Evolutionary conservation across 2,329 filamentous ascomycete genomes (phyloP), one percentile per base, ranked within the genome.

Genomic region (Exophiala spinifera): DNA sequence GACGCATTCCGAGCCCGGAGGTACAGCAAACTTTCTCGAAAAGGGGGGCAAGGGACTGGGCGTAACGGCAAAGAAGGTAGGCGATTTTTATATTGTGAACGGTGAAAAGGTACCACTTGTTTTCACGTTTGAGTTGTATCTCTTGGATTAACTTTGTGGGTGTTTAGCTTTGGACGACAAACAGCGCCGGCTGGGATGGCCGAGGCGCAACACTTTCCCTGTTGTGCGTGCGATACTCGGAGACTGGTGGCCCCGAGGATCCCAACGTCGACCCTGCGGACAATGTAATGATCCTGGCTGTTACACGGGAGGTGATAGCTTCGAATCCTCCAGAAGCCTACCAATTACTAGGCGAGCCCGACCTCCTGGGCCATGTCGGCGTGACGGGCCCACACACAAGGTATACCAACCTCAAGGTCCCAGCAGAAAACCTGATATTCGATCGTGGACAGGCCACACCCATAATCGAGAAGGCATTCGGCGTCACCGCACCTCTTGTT

Each of bases 171-270:
- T 82, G 79, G 79, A 75, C 79, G 7, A 79, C 78, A 1, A 82
- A 81, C 61, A 72, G 69, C 49, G 73, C 70, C 0, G 79, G 79
- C n/a, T 82, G 78, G 78, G 79, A 81, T 55, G 70, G 71, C 31
- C 68, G 69, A 49, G 79, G 79, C 10, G 76, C 77, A 1, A 76
- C 80, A 34, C 65, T 83, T 1, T 70, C 73, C 48, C 81, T 77
- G 55, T 70, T 82, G 4, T 76, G 79, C 3, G 80, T 77, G 62
- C 74, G 78, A 8, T 68, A 74, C 37, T 55, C 39, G 54, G 64
- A 6, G 21, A 25, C n/a, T 65, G 64, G 1, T 48, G 56, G 5
- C 31, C 60, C 10, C 46, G 49, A 54, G 23, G 47, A 51, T 7
- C 31, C 53, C 19, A 57, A 58, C 69, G 69, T 15, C 53, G 57